A percentile compares a stretch with the other conserved stretches of the same genome.
Conservation (phyloP, 169 alveolate genomes). For the Eimeria mitis region DNA sequence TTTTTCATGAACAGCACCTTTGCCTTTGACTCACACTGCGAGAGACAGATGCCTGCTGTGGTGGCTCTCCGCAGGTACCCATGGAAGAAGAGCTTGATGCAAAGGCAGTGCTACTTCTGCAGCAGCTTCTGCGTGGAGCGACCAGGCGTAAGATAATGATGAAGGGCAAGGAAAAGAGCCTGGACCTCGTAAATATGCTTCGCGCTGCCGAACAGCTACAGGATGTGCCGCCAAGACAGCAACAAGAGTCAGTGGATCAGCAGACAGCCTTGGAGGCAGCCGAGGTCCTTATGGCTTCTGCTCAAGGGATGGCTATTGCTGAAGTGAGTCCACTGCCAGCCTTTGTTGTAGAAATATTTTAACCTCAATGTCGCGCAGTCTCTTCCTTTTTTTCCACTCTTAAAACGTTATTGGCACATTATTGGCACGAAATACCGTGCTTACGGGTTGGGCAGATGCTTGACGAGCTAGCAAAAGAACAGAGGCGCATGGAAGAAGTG, state of each 20-base stretch:
- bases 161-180: constrained; percentile 94
- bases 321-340: constrained; percentile 14
- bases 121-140: constrained; percentile 95
- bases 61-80: constrained; percentile 25
- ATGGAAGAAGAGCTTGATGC: constrained; percentile 86
- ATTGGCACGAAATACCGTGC: neutral
- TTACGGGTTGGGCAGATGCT: constrained; percentile 87
- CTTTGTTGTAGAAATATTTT: neutral
- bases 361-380: neutral
- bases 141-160: constrained; percentile 95
- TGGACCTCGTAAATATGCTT: constrained; percentile 92
- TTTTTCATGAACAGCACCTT: too few species aligned
- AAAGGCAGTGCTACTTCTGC: constrained; percentile 91
- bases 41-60: neutral
- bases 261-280: constrained; percentile 67
- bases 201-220: constrained; percentile 94
- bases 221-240: constrained; percentile 85
- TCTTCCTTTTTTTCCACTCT: too few species aligned
- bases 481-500: constrained; percentile 84
- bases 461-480: constrained; percentile 95
- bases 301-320: constrained; percentile 68
- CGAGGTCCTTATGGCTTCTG: constrained; percentile 72
- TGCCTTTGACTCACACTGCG: neutral
- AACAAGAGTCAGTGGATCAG: constrained; percentile 17
- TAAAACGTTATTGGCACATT: neutral